Evolutionary conservation across 768 basidiomycete genomes (phyloP).

Genomic region (Cystobasidiopsis lactophilus): DNA sequence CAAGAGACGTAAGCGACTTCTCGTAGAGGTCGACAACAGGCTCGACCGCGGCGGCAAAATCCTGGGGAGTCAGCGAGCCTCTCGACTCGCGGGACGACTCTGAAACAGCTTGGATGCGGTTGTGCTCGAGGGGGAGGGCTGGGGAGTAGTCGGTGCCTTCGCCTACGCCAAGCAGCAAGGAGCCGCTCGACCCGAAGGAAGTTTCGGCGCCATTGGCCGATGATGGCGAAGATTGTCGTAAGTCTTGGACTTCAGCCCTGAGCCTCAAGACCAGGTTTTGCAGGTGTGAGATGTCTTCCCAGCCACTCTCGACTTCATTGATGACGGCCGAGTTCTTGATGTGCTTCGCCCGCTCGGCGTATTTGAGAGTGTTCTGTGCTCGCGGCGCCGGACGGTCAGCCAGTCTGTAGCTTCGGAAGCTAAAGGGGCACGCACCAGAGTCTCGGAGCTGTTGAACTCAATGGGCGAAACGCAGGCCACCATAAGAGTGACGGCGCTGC

Average conservation of each 20-base stretch:
- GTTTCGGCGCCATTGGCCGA: no score
- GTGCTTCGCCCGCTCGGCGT: conserved; percentile 87
- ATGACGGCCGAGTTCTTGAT: conserved; percentile 86
- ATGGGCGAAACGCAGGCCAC: conserved; percentile 92
- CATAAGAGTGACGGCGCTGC: conserved; percentile 96
- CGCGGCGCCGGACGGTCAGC: not conserved
- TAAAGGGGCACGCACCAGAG: conserved; percentile 61
- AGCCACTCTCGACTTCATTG: conserved; percentile 88
- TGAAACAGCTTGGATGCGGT: no score
- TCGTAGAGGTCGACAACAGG: conserved; percentile 98
- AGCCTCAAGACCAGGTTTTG: conserved; percentile 66
- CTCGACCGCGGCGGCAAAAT: conserved; percentile 39
- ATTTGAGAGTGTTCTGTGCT: conserved; percentile 50
- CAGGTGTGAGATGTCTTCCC: conserved; percentile 95
- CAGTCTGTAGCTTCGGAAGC: not conserved
- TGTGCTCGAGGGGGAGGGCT: no score
- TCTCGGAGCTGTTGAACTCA: conserved; percentile 86
- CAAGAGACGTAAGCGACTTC: conserved; percentile 84
- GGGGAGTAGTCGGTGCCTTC: no score
- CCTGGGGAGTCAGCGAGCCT: conserved; percentile 23
- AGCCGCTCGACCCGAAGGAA: no score
- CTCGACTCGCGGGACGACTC: conserved; percentile 51
- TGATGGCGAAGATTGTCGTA: no score
- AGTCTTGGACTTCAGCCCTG: conserved; percentile 63
- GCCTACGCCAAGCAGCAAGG: not conserved